Base-by-base conservation (phyloP, 345 rosid genomes). In the Sisymbrium irio region DNA sequence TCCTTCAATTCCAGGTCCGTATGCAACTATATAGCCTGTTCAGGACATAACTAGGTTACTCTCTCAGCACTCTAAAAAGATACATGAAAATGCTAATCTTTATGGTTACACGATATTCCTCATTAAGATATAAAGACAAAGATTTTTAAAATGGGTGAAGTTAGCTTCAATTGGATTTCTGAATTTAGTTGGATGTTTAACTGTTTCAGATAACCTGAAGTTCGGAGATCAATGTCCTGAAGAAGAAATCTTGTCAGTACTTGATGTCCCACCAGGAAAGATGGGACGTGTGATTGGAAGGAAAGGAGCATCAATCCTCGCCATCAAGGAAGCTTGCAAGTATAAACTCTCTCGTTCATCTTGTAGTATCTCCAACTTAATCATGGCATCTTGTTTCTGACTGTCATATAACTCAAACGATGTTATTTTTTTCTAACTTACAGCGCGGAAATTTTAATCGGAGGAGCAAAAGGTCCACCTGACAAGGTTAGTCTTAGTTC, bases 271-370 rank as follows among this genome's bases (percentile, higher is more conserved):
- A 25, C 88, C 80, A 3, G 97, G 97, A 70, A 85, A 86, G 80
- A 94, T 94, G 98, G 98, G 98, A 12, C 83, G 84, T 70, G 67
- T 94, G 78, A 94, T 91, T 77, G 98, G 97, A 67, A 88, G 84
- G 76, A 85, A 89, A 79, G 98, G 97, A 76, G 73, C 93, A 46
- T 83, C 93, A 18, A 94, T 94, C 71, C 78, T 84, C 75, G 81
- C 91, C 28, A 80, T 94, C 36, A 94, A 94, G 85, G 79, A 87
- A 76, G 89, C 95, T 67, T 91, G 97, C 97, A 84, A 82, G 98
- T 91, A 80, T 39, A 10, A 73, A 40, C 74, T 62, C 73, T 72
- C 77, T 72, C 59, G 2, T 58, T 58, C 39, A 15, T 53, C 30
- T 69, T 51, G 14, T 44, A 42, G 14, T 57, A 27, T 9, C 36